phyloP scores from a whole-genome alignment of 1,284 basidiomycete genomes.

The Apiotrichum porosum region DNA sequence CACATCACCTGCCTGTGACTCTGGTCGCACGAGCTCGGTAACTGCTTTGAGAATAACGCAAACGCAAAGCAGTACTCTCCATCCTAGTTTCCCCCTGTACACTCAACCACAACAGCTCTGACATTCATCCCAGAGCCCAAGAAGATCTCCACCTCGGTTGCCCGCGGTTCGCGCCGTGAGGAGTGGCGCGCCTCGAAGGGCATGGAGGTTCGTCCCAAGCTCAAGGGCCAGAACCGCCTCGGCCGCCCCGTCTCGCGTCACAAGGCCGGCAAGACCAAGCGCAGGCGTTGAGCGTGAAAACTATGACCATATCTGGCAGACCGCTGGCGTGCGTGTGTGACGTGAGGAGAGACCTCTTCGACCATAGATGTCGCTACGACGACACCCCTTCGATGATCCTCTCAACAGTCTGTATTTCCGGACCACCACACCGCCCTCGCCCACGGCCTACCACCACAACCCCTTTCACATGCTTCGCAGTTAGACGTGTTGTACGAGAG shows the following conservation, averaged over 20 bases:
- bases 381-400: too few species aligned
- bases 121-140: constrained; percentile 17
- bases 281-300: constrained; percentile 19
- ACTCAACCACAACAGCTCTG: neutral
- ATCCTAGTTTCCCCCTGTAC: neutral
- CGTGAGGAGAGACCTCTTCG: too few species aligned
- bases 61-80: too few species aligned
- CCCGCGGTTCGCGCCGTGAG: constrained; percentile 43
- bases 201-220: constrained; percentile 38
- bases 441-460: neutral
- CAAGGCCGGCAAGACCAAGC: constrained; percentile 36
- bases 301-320: too few species aligned
- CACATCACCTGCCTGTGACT: too few species aligned
- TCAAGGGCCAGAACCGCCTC: constrained; percentile 33
- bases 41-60: too few species aligned
- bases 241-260: constrained; percentile 30
- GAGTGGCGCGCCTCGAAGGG: constrained; percentile 47
- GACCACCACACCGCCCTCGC: too few species aligned
- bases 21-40: too few species aligned
- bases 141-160: constrained; percentile 48
- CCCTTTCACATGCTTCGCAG: neutral
- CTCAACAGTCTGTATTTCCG: too few species aligned
- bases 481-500: constrained; percentile 3
- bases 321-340: too few species aligned
- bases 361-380: too few species aligned